Evolutionary conservation across 768 basidiomycete species (phyloP).

Genomic region (Cystobasidium tubakii): DNA sequence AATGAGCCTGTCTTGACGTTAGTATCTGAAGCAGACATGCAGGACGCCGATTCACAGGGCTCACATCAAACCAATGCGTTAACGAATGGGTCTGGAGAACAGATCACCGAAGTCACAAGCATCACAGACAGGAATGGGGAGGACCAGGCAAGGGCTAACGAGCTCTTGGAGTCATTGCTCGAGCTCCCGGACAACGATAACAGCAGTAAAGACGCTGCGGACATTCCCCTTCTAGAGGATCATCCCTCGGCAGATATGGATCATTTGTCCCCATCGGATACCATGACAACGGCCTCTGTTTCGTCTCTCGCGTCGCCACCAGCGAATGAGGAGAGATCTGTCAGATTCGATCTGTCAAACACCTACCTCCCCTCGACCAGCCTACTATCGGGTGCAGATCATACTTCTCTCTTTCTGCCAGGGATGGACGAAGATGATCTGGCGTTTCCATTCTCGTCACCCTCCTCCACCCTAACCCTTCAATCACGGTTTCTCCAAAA

Average conservation of each 20-base stretch:
- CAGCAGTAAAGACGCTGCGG: not conserved
- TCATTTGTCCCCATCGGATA: not conserved
- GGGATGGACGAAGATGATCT: not conserved
- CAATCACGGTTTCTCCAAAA: not conserved
- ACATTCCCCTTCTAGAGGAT: not conserved
- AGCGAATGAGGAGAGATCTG: not conserved
- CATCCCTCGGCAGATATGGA: not conserved
- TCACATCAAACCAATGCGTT: not conserved
- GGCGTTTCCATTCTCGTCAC: not conserved
- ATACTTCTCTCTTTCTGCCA: not conserved
- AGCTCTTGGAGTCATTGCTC: not conserved
- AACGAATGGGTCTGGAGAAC: too few species aligned
- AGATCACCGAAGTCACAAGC: too few species aligned
- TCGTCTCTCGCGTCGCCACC: not conserved
- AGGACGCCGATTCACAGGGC: not conserved
- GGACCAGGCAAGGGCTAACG: not conserved
- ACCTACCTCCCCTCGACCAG: not conserved
- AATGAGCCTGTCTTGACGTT: slow-evolving; percentile 9
- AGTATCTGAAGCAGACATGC: not conserved
- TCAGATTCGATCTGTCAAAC: not conserved
- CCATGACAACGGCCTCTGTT: not conserved
- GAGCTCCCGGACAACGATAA: not conserved
- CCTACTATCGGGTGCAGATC: not conserved
- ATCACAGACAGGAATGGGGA: too few species aligned
- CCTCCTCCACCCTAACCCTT: not conserved